Base-by-base conservation (phyloP, 805 yeast genomes). In the Torulaspora indica region DNA sequence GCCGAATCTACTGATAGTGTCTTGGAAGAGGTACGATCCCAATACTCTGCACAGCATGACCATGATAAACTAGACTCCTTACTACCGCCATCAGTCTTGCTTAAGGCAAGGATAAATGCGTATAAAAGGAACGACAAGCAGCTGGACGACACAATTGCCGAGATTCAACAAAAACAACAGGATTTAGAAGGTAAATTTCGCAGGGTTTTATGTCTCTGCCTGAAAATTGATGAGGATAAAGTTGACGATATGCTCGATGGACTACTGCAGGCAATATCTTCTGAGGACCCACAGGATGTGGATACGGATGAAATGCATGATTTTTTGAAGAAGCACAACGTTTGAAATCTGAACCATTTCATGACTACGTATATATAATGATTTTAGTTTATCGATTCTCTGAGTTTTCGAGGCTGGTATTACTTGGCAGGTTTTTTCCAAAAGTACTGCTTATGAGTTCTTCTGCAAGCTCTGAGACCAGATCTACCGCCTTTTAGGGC, bases 401-500 rank as follows among this genome's bases (percentile, higher is more conserved):
- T 14, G 20, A 31, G 5, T 31, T 15, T 15, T 20, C 22, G 22
- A 20, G 13, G 18, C 28, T 10, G 38, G 3, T n/a, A 10, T 48
- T 42, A 57, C 49, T 60, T 61, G 6, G 61, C 62, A 15, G 77
- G 77, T 48, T 68, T 72, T 50, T 72, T 72, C 76, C 76, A 72
- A 57, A 67, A 72, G 52, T 72, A 72, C 52, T 72, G 98, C 68
- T 93, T 93, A 68, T 90, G 98, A 1, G 86, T 85, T 67, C 84
- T 88, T 69, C 98, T 78, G 67, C 98, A 93, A 35, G 85, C 79
- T 64, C 98, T 78, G 54, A 91, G 71, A 0, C 91, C 87, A 3
- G 84, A 77, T 56, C 78, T 76, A 1, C 77, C 76, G 8, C 97
- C 97, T 60, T 87, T 85, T 42, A 88, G 69, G 35, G 85, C 81